Evolutionary conservation across 2,329 filamentous ascomycete species (phyloP), one percentile per base, ranked within the genome.

Genomic region (Daldinia sp.): DNA sequence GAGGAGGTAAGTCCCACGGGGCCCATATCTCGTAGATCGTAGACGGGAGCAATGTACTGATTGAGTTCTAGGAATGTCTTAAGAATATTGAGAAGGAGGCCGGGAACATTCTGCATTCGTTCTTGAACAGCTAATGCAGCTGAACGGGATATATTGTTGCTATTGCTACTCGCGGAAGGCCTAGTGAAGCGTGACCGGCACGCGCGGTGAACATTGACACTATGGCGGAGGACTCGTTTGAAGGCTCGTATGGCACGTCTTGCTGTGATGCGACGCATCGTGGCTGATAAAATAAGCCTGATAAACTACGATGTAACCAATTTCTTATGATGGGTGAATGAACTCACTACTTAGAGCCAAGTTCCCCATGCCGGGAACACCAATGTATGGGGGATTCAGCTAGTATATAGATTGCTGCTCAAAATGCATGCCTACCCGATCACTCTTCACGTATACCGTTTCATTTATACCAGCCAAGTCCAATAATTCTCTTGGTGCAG

Each of bases 21-120:
- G 63, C 68, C 33, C 56, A 53, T 63, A 30, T 73, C 72, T 39
- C 72, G 72, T 9, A 75, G 30, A 48, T 76, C 73, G 54, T 74
- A 75, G 15, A 69, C 60, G 15, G 69, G 68, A 7, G 70, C 67
- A 26, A 74, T 68, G 60, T 76, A 72, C 73, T 78, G 70, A 78
- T 74, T 74, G 15, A 75, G 20, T 33, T 75, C 65, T 55, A 79
- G 76, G 59, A 77, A 54, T 74, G 75, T 71, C 71, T 76, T 4
- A 56, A 75, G 67, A 70, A 75, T 48, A 74, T 78, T 28, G 66
- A 77, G 56, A 59, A 73, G 18, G 72, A 78, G 71, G 65, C 71
- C 48, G 61, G 71, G 46, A 74, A 75, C 20, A 73, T 78, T 58
- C 48, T 76, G 60, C 56, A 76, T 46, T 73, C 72, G 26, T 71